Conservation (phyloP, 768 basidiomycete genomes). For the Sarcomyxa edulis region DNA sequence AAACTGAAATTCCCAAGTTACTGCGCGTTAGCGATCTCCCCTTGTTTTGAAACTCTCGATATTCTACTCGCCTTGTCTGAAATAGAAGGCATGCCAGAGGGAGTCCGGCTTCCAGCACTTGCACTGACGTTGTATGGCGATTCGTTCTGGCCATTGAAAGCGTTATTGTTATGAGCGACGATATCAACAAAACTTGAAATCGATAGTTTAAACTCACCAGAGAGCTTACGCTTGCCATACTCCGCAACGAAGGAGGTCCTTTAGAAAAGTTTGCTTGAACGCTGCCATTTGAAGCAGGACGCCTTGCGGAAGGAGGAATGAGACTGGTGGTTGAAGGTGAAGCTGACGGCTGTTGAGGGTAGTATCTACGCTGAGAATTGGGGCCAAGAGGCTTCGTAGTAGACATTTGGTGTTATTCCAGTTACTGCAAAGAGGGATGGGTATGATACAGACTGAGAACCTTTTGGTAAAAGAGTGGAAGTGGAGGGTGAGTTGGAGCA, state of each 20-base stretch:
- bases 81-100: conserved; percentile 34
- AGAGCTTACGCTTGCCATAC: conserved; percentile 31
- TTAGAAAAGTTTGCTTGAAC: conserved; percentile 40
- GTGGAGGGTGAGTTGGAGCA: conserved; percentile 7
- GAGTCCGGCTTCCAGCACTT: conserved; percentile 21
- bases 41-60: too few species aligned
- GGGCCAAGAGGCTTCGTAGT: conserved; percentile 20
- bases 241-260: conserved; percentile 30
- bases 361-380: conserved; percentile 37
- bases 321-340: conserved; percentile 51
- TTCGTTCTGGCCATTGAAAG: conserved; percentile 24
- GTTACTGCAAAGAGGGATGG: conserved; percentile 7
- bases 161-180: background rate
- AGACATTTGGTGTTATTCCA: conserved; percentile 1
- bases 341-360: conserved; percentile 28
- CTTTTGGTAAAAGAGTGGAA: conserved; percentile 9
- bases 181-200: conserved; percentile 1
- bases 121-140: conserved; percentile 31
- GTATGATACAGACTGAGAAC: conserved; percentile 10
- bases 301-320: conserved; percentile 27
- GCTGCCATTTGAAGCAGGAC: conserved; percentile 18
- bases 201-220: conserved; percentile 27
- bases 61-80: conserved; percentile 48
- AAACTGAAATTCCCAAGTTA: conserved; percentile 39
- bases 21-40: too few species aligned